Conservation (phyloP, 495 filamentous ascomycete genomes). For the Extremus antarcticus region DNA sequence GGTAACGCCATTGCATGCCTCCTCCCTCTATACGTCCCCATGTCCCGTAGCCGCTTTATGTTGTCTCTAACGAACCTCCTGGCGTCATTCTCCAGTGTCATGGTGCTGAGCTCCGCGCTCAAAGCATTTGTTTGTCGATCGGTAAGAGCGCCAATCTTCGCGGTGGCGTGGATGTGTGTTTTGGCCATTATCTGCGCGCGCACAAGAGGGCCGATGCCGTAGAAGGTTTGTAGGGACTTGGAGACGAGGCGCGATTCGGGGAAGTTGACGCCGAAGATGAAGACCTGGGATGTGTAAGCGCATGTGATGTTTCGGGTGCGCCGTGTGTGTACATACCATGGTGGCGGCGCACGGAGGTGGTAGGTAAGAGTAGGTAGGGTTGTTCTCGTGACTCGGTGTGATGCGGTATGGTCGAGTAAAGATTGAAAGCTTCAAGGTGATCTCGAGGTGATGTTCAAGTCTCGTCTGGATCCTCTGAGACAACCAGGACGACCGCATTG, state of each 20-base stretch:
- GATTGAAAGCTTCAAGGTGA: too few relatives aligned
- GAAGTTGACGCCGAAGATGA: slow-evolving; percentile 80
- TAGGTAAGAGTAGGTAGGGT: too few relatives aligned
- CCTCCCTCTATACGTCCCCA: slow-evolving; percentile 80
- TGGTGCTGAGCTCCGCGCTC: slow-evolving; percentile 70
- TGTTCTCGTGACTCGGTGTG: too few relatives aligned
- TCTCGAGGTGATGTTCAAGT: too few relatives aligned
- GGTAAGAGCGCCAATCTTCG: slow-evolving; percentile 58
- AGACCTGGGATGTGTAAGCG: slow-evolving; percentile 43
- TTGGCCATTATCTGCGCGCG: slow-evolving; percentile 71
- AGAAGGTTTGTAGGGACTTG: slow-evolving; percentile 82
- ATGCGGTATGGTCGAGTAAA: too few relatives aligned
- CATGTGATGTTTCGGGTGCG: neutral
- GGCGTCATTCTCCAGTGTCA: slow-evolving; percentile 92
- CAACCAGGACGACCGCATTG: too few relatives aligned
- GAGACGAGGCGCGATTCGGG: slow-evolving; percentile 61
- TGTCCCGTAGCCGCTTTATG: slow-evolving; percentile 77
- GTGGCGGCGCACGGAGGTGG: too few relatives aligned
- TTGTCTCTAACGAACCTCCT: slow-evolving; percentile 65
- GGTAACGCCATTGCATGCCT: slow-evolving; percentile 84
- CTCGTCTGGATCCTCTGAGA: too few relatives aligned
- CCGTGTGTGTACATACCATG: too few relatives aligned
- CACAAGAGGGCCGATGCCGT: slow-evolving; percentile 67
- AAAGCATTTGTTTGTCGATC: slow-evolving; percentile 66
- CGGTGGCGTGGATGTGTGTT: slow-evolving; percentile 71